Percentiles rank a stretch among this genome's conserved stretches.
phyloP scores from a whole-genome alignment of 139 green algal species.

The Picochlorum costavermella region DNA sequence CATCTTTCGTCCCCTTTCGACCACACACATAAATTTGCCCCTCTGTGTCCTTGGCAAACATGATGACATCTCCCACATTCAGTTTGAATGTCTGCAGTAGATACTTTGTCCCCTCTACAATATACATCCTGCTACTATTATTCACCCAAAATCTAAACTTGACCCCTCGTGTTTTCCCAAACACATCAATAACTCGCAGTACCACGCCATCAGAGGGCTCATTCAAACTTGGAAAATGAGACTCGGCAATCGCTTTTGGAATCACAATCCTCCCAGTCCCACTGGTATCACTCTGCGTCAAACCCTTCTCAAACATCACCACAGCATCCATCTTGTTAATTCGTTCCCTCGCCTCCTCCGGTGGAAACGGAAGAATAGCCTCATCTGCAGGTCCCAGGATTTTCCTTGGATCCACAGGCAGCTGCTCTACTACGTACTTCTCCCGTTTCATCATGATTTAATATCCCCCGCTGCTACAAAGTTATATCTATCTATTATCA shows the following conservation, averaged over 20 bases:
- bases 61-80: constrained; percentile 34
- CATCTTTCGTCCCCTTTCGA: constrained; percentile 19
- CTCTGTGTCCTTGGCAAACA: constrained; percentile 23
- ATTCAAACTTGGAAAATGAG: constrained; percentile 29
- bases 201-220: constrained; percentile 18
- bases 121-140: constrained; percentile 40
- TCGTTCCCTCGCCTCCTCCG: neutral
- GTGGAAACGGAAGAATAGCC: constrained; percentile 1
- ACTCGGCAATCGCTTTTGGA: constrained; percentile 37
- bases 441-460: neutral
- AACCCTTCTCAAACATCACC: constrained; percentile 46
- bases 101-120: constrained; percentile 31
- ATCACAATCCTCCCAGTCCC: constrained; percentile 38
- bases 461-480: neutral
- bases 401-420: neutral
- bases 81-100: constrained; percentile 19
- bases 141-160: constrained; percentile 41
- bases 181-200: constrained; percentile 18
- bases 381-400: neutral
- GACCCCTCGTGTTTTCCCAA: constrained; percentile 16
- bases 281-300: constrained; percentile 37
- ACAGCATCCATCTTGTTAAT: constrained; percentile 12
- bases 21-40: constrained; percentile 20
- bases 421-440: neutral
- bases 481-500: no score